These are phyloP conservation scores for Triglochin maritima DNA, from an alignment of 106 monocot species.

Conservation along the genomic window DNA sequence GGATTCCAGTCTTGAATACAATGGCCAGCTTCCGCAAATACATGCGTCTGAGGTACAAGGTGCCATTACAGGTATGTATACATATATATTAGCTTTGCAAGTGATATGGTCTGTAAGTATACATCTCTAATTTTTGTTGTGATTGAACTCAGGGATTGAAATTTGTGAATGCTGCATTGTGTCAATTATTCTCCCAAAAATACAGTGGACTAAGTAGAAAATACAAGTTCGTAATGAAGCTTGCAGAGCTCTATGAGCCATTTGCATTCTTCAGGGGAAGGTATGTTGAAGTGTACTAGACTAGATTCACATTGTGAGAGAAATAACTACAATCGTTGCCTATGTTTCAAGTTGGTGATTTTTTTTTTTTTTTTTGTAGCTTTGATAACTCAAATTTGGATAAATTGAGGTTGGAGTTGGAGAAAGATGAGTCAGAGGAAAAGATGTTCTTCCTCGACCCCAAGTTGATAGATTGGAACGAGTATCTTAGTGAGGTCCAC, in stretches of 20 bases:
- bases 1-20: slow-evolving; percentile 22
- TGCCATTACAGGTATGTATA: slow-evolving; percentile 46
- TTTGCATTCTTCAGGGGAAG: slow-evolving; percentile 12
- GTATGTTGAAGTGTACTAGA: neutral
- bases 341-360: neutral
- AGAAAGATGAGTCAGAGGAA: neutral
- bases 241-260: slow-evolving; percentile 10
- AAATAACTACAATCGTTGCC: neutral
- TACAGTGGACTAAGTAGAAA: slow-evolving; percentile 5
- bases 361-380: neutral
- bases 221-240: slow-evolving; percentile 14
- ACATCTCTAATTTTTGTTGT: neutral
- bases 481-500: slow-evolving; percentile 14
- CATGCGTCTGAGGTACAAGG: slow-evolving; percentile 44
- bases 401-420: slow-evolving; percentile 5
- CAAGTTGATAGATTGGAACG: slow-evolving; percentile 14
- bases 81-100: neutral
- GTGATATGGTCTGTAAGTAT: neutral
- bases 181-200: neutral
- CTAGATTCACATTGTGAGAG: neutral
- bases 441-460: slow-evolving; percentile 8
- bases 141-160: slow-evolving; percentile 5
- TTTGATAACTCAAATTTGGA: slow-evolving; percentile 23
- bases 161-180: slow-evolving; percentile 7
- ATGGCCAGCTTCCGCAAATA: slow-evolving; percentile 28